Evolutionary conservation across 2,329 filamentous ascomycete species (phyloP), one percentile per base, ranked within the genome.

Genomic region (Aureobasidium sp.): DNA sequence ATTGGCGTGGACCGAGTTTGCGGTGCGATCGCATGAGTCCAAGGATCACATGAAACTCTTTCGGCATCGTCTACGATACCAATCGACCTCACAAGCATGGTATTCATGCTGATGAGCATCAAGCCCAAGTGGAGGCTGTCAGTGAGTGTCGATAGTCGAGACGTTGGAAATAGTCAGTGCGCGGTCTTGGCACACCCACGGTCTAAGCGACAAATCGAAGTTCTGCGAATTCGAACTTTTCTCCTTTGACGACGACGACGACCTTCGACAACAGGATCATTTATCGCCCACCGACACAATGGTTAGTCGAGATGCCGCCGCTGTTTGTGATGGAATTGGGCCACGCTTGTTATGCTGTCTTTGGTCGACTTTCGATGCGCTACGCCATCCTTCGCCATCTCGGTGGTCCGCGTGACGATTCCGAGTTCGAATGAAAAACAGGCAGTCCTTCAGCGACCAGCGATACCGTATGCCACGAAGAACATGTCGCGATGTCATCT

Each of bases 271-370:
- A 50, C 57, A 47, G 57, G 57, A 60, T 41, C 46, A 60, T 34
- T 42, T 27, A 63, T 59, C 56, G 56, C 56, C 61, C 50, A 62
- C 61, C 61, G 61, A 62, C 61, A 62, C 50, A 62, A 62, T 62
- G 61, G 57, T 60, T 32, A 50, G 57, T 58, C 5, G 42, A 36
- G 42, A 41, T 17, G n/a, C n/a, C 34, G 44, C 17, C 37, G 46
- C 44, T 41, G 36, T 41, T 36, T 48, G 46, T 51, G 57, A 60
- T 60, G 46, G 57, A 51, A 42, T 26, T 32, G 46, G 57, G 41
- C 5, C 23, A 37, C 26, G 36, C 57, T 51, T 51, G 57, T 51
- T 23, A 13, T 26, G 23, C 23, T 60, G 42, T 51, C 57, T 42
- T 46, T 41, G 46, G 46, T 23, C 46, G 46, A 44, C 46, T n/a